phyloP scores from a whole-genome alignment of 495 filamentous ascomycete genomes.

The Diplogelasinospora grovesii region DNA sequence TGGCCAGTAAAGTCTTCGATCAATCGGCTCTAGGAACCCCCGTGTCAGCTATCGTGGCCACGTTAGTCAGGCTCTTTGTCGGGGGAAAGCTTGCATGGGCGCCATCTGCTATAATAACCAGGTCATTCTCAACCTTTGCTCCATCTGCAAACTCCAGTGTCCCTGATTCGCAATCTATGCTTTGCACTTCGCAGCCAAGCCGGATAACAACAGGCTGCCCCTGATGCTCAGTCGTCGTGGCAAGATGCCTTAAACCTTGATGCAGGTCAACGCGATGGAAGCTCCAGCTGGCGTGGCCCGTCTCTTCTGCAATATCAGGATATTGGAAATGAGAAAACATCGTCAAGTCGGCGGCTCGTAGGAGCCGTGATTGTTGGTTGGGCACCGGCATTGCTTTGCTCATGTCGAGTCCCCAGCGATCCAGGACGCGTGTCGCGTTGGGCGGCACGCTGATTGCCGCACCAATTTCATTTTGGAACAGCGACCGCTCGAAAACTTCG shows the following conservation, averaged over 20 bases:
- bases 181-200: constrained; percentile 15
- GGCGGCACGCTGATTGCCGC: constrained; percentile 48
- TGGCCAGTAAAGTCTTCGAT: constrained; percentile 17
- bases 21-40: constrained; percentile 23
- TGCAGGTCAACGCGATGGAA: constrained; percentile 55
- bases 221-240: constrained; percentile 15
- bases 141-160: constrained; percentile 15
- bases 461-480: constrained; percentile 48
- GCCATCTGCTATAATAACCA: constrained; percentile 26
- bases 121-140: constrained; percentile 10
- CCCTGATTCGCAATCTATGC: constrained; percentile 21
- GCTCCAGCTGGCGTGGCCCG: constrained; percentile 19
- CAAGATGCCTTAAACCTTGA: constrained; percentile 38
- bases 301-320: constrained; percentile 22
- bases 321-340: constrained; percentile 20
- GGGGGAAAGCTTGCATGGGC: constrained; percentile 20
- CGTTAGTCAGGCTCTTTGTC: not conserved
- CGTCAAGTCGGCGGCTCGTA: constrained; percentile 22
- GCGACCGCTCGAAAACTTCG: constrained; percentile 45
- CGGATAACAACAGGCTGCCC: constrained; percentile 29
- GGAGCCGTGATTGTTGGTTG: constrained; percentile 22
- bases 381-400: constrained; percentile 24
- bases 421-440: constrained; percentile 43
- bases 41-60: not conserved
- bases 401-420: constrained; percentile 41